These are phyloP conservation scores for Phoma sp. DNA, from an alignment of 2,329 filamentous ascomycete genomes.

Conservation along the genomic window DNA sequence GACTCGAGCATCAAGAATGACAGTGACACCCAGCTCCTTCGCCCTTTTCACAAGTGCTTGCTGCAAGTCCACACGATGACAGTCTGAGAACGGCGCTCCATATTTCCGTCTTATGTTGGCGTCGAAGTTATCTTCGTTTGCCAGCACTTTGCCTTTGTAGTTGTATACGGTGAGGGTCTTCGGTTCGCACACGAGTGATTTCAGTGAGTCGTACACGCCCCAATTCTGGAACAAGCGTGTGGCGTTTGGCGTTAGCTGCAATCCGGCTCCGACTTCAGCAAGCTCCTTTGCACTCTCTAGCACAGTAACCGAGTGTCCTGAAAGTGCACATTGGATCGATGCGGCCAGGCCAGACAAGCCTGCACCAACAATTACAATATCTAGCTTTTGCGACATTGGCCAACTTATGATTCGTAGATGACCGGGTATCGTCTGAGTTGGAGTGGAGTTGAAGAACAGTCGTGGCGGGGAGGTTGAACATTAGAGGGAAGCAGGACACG, in stretches of 20 bases:
- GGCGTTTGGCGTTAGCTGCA: constrained; percentile 50
- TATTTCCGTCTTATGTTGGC: constrained; percentile 63
- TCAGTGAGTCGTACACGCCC: constrained; percentile 57
- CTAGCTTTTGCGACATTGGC: constrained; percentile 25
- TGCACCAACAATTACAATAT: constrained; percentile 46
- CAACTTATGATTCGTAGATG: not conserved
- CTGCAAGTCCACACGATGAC: constrained; percentile 71
- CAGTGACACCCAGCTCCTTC: constrained; percentile 59
- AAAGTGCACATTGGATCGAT: constrained; percentile 52
- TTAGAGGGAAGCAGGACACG: not conserved
- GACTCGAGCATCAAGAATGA: constrained; percentile 60
- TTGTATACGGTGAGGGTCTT: constrained; percentile 60
- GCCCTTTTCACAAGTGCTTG: constrained; percentile 61
- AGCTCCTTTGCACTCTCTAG: constrained; percentile 53
- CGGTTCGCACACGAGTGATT: constrained; percentile 52
- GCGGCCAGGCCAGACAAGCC: constrained; percentile 55
- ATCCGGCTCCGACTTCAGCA: constrained; percentile 51
- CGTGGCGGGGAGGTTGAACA: not conserved
- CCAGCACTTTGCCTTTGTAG: constrained; percentile 60
- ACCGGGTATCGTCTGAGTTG: not conserved
- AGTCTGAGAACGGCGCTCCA: constrained; percentile 63
- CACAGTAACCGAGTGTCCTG: constrained; percentile 52
- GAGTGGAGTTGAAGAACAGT: not conserved
- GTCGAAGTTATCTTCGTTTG: constrained; percentile 61
- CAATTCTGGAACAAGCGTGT: constrained; percentile 61